Evolutionary conservation across 2,329 filamentous ascomycete genomes (phyloP).

Genomic region (Aspergillus novoparasiticus): DNA sequence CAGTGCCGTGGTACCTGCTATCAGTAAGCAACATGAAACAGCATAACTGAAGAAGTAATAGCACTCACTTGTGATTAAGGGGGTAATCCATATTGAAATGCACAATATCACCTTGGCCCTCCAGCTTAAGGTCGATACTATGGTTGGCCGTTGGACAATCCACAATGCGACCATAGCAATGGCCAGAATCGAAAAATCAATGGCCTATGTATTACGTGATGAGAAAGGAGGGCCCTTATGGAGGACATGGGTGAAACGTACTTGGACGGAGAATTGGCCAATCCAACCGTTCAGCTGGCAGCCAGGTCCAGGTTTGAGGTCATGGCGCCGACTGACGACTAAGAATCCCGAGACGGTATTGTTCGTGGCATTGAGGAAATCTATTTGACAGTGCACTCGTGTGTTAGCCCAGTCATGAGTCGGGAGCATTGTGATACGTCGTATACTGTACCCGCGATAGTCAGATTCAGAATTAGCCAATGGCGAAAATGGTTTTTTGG

Average conservation of each 20-base stretch:
- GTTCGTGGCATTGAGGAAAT: not conserved
- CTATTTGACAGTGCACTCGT: not conserved
- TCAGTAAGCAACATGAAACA: not conserved
- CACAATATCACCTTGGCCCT: not conserved
- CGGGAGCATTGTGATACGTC: not conserved
- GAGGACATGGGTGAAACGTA: not conserved
- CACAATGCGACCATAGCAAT: not conserved
- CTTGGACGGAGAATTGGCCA: not conserved
- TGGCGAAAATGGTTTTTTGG: not conserved
- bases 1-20: not conserved
- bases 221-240: not conserved
- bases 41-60: not conserved
- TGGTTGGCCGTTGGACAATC: not conserved
- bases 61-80: not conserved
- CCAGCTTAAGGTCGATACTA: not conserved
- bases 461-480: slow-evolving; percentile 1
- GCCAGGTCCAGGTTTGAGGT: not conserved
- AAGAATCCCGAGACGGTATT: not conserved
- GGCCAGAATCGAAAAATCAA: slow-evolving; percentile 1
- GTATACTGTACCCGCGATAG: not conserved
- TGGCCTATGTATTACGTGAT: not conserved
- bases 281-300: not conserved
- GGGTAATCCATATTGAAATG: not conserved
- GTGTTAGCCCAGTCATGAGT: not conserved
- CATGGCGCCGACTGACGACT: not conserved